Percentiles rank a stretch among this genome's conserved stretches.
Conservation (phyloP, 345 rosid genomes). For the Camelina hispida region DNA sequence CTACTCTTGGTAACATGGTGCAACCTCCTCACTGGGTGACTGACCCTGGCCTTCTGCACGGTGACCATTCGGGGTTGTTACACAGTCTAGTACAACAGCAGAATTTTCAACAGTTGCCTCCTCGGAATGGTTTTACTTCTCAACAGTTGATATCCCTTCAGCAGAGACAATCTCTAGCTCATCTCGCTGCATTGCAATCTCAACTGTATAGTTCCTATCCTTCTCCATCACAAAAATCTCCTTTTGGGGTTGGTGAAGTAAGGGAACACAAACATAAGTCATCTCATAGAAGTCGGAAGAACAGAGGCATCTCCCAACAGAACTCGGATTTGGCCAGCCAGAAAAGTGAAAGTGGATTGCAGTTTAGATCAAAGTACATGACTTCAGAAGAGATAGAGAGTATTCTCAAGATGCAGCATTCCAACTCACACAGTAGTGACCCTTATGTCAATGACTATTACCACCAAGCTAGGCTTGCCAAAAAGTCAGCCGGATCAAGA, state of each 20-base stretch:
- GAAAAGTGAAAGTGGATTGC: slow-evolving; percentile 79
- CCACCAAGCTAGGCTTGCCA: slow-evolving; percentile 89
- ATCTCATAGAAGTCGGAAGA: slow-evolving; percentile 69
- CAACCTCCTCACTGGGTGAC: slow-evolving; percentile 76
- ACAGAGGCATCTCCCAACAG: slow-evolving; percentile 68
- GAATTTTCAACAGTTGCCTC: slow-evolving; percentile 63
- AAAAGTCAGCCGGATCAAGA: slow-evolving; percentile 64
- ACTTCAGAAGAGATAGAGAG: slow-evolving; percentile 94
- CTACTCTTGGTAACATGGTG: slow-evolving; percentile 66
- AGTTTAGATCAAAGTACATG: slow-evolving; percentile 92
- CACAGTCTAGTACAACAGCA: slow-evolving; percentile 66
- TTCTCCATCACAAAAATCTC: slow-evolving; percentile 61
- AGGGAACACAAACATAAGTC: slow-evolving; percentile 77
- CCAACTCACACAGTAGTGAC: slow-evolving; percentile 77
- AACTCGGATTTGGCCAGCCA: slow-evolving; percentile 74
- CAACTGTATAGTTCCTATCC: slow-evolving; percentile 65
- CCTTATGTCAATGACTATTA: slow-evolving; percentile 93
- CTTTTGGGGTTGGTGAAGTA: slow-evolving; percentile 57
- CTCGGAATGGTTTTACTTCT: slow-evolving; percentile 66
- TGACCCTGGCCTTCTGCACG: slow-evolving; percentile 70
- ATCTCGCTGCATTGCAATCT: slow-evolving; percentile 72
- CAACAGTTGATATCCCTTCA: slow-evolving; percentile 65
- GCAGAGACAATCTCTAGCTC: slow-evolving; percentile 75
- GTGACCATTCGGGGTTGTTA: slow-evolving; percentile 69
- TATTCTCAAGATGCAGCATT: slow-evolving; percentile 95